Conservation (phyloP, 495 filamentous ascomycete genomes). For the Penicillium alfredii region DNA sequence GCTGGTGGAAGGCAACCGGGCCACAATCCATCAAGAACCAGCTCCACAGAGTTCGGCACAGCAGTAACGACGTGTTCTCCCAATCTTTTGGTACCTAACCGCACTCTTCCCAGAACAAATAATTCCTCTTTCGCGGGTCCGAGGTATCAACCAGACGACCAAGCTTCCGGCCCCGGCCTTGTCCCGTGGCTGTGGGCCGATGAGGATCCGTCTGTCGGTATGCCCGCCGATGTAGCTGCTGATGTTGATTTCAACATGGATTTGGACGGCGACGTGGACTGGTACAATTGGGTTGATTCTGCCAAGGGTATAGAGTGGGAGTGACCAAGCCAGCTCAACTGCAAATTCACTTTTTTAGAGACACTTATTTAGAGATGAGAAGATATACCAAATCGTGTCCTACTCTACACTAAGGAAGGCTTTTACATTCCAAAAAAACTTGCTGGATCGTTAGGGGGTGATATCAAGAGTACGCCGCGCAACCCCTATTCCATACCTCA, state of each 20-base stretch:
- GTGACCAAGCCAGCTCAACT: too few relatives aligned
- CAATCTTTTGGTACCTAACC: too few relatives aligned
- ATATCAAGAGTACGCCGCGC: too few relatives aligned
- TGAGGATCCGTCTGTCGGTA: slow-evolving; percentile 12
- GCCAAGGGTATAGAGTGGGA: slow-evolving; percentile 29
- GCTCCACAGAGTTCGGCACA: not conserved
- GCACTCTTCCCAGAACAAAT: too few relatives aligned
- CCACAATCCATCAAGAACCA: not conserved
- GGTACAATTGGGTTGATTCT: slow-evolving; percentile 46
- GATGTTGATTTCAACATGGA: slow-evolving; percentile 31
- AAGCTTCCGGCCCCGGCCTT: slow-evolving; percentile 8
- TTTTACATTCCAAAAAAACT: too few relatives aligned
- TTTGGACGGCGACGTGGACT: slow-evolving; percentile 38
- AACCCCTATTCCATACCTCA: too few relatives aligned
- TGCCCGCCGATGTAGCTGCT: slow-evolving; percentile 13
- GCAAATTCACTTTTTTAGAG: too few relatives aligned
- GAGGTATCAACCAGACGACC: not conserved
- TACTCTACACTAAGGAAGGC: too few relatives aligned
- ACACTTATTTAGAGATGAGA: too few relatives aligned
- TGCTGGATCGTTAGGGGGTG: too few relatives aligned
- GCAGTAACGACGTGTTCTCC: not conserved
- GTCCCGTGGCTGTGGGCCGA: slow-evolving; percentile 32
- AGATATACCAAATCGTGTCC: too few relatives aligned
- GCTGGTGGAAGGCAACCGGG: not conserved
- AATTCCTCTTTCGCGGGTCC: too few relatives aligned